Base-by-base conservation (phyloP, 345 rosid genomes). In the Murraya koenigii region DNA sequence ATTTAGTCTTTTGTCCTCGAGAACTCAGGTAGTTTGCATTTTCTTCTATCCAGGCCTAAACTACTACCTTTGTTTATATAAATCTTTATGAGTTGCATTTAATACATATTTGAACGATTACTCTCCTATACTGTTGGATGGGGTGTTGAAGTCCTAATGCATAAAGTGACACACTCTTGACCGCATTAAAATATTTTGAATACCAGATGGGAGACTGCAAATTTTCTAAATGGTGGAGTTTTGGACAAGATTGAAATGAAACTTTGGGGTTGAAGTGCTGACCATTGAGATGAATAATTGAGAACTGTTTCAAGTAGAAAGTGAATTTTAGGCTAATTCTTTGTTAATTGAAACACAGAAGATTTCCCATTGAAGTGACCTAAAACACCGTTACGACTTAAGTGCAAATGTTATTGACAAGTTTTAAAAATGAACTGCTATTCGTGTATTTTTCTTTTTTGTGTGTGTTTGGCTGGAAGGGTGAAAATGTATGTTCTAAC, bases 1-100 rank as follows among this genome's bases (percentile, higher is more conserved):
- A 86, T 78, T 85, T 91, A 66, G 88, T 87, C 47, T 92, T 84
- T 83, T 92, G 93, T 85, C 98, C 98, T 15, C 80, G 71, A 75
- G 92, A 91, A 83, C 91, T 80, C 54, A 94, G 93, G 99, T 91
- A 38, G 38, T n/a, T 49, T 72, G 65, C 63, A 56, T 41, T 62
- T 75, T 74, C 55, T 17, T 65, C 75, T 65, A 38, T 54, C 35
- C 41, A 44, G 47, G 55, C 8, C 62, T 74, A 20, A 39, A 56
- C 11, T 55, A 59, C 56, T 33, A 32, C 28, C 52, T 62, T 56
- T 23, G 39, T 14, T 39, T 49, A 7, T 26, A 54, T 36, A 55
- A 19, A 25, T 33, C 17, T 10, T 68, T 28, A 22, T 49, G 44
- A 33, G 26, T 30, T 36, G 72, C 59, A 66, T 49, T 13, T 25